Conservation (phyloP, 345 rosid species). For the Cardiospermum halicacabum region DNA sequence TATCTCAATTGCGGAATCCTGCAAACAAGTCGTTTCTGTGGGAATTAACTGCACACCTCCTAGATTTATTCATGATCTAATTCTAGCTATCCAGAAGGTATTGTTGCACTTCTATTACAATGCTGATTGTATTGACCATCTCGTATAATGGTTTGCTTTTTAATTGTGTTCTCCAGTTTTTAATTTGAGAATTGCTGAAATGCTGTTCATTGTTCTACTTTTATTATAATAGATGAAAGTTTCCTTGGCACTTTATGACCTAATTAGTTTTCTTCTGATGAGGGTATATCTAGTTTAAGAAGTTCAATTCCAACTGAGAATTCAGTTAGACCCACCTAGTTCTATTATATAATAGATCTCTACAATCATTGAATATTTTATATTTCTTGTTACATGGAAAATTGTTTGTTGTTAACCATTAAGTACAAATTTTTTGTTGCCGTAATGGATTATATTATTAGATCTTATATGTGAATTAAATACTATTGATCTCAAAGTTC, state of each 20-base stretch:
- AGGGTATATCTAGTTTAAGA: no score
- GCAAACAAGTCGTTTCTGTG: constrained; percentile 61
- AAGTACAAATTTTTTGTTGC: not conserved
- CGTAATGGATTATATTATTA: not conserved
- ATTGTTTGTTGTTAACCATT: not conserved
- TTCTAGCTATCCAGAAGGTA: constrained; percentile 50
- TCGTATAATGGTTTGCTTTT: not conserved
- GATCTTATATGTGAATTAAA: not conserved
- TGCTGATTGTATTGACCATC: constrained; percentile 1
- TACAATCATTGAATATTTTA: not conserved
- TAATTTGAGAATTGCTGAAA: not conserved
- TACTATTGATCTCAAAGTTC: not conserved
- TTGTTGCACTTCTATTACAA: constrained; percentile 6
- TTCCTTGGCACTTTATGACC: not conserved
- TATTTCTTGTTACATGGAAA: not conserved
- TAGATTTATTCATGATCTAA: constrained; percentile 60
- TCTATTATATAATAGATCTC: not conserved
- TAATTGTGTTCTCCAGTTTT: not conserved
- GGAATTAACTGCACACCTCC: constrained; percentile 91
- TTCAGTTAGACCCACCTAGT: not conserved
- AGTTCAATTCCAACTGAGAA: no score
- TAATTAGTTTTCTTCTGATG: no score
- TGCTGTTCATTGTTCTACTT: not conserved
- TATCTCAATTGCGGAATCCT: constrained; percentile 52
- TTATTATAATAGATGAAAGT: not conserved